Base-by-base conservation (phyloP, 75 land plant species). In the Selaginella tamariscina region DNA sequence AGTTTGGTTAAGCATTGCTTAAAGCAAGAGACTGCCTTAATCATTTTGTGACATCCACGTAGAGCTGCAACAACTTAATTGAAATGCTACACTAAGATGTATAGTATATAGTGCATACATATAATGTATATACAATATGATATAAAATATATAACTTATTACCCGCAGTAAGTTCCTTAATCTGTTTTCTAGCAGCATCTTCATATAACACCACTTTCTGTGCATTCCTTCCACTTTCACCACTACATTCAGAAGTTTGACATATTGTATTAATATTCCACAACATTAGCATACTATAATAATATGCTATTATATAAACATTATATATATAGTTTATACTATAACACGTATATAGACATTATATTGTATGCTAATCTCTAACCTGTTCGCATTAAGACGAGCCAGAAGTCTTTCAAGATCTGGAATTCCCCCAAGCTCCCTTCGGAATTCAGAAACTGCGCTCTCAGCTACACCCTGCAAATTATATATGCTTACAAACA, bases 321-420 rank as follows among this genome's bases (percentile, higher is more conserved):
- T n/a, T n/a, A n/a, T n/a, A n/a, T n/a, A n/a, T n/a, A n/a, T n/a
- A n/a, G n/a, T n/a, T n/a, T n/a, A n/a, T n/a, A n/a, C n/a, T n/a
- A n/a, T n/a, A n/a, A n/a, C n/a, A n/a, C n/a, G n/a, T n/a, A n/a
- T 5, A 39, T 39, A 5, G 15, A 15, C 5, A 39, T 5, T 39
- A 15, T 15, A 39, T 39, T 15, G 49, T 5, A 39, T 39, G 15
- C 5, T 5, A 39, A 15, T 39, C 49, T 39, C 9, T 31, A 72
- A 89, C 98, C 91, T 80, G 85, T 83, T 80, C 26, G 85, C 71
- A 73, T 81, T 82, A 62, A 93, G 76, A 30, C 91, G 83, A 11
- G 88, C 81, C 59, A 93, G 82, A 44, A 87, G 68, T 0, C 98
- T 85, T 75, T 93, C 98, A 85, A 89, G 79, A 74, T 93, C 98